Conservation (phyloP, 306 rosid genomes). For the Casuarina equisetifolia region DNA sequence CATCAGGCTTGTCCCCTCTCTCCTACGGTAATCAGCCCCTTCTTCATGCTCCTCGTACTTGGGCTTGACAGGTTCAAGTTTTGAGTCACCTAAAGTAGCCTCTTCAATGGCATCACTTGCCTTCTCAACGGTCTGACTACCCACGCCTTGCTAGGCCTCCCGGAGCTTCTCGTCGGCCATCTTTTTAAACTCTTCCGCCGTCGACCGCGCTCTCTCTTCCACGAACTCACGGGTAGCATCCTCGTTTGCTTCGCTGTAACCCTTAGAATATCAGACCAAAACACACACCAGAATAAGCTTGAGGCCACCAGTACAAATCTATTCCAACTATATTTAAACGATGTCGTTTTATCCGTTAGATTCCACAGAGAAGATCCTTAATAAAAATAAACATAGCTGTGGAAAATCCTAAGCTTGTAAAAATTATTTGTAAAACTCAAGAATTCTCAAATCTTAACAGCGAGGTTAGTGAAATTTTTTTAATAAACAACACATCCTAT, state of each 20-base stretch:
- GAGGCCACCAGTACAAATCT: not conserved
- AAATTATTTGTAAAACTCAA: no score
- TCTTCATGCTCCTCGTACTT: constrained; percentile 7
- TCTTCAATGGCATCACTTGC: constrained; percentile 12
- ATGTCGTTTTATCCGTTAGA: constrained; percentile 1
- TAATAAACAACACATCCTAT: no score
- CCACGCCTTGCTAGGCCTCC: constrained; percentile 14
- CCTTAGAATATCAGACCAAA: not conserved
- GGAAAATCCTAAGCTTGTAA: no score
- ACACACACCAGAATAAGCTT: not conserved
- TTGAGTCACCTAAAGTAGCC: constrained; percentile 13
- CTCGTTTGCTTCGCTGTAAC: constrained; percentile 6
- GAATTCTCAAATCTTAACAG: no score
- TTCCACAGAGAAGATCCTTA: no score
- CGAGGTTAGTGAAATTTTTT: no score
- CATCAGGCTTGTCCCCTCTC: constrained; percentile 11
- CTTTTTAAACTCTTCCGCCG: constrained; percentile 24
- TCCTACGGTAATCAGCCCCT: constrained; percentile 9
- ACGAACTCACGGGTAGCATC: not conserved
- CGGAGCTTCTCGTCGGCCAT: constrained; percentile 36
- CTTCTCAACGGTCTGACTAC: constrained; percentile 21
- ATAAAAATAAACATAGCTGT: no score
- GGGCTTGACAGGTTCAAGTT: constrained; percentile 9
- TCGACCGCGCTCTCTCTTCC: constrained; percentile 35
- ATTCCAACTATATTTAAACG: constrained; percentile 4